Percentiles rank a stretch among this genome's conserved stretches.
Conservation (phyloP, 75 land plant genomes). For the Adiantum capillusveneris region DNA sequence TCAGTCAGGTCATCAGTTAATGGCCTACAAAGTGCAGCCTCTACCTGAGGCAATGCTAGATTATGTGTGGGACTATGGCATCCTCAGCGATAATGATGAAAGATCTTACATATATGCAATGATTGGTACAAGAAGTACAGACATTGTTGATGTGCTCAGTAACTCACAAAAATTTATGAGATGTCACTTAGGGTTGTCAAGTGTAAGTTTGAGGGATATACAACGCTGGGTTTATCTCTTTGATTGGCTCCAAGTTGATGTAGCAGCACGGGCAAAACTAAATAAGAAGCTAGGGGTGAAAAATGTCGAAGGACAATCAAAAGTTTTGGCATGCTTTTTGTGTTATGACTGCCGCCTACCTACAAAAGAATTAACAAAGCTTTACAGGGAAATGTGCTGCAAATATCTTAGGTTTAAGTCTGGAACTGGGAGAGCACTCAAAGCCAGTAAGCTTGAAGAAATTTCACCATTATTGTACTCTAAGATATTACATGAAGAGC, state of each 20-base stretch:
- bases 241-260: slow-evolving; percentile 9
- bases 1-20: neutral
- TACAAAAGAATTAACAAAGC: slow-evolving; percentile 5
- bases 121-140: slow-evolving; percentile 5
- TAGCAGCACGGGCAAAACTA: neutral
- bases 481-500: slow-evolving; percentile 8
- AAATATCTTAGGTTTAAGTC: too few species aligned
- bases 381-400: slow-evolving; percentile 9
- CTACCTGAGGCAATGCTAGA: slow-evolving; percentile 26
- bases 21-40: slow-evolving; percentile 23
- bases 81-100: slow-evolving; percentile 19
- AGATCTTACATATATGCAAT: slow-evolving; percentile 14
- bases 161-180: slow-evolving; percentile 18
- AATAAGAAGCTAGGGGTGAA: neutral
- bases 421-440: neutral
- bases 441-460: slow-evolving; percentile 3
- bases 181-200: slow-evolving; percentile 14
- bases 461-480: neutral
- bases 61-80: slow-evolving; percentile 26
- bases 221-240: slow-evolving; percentile 16
- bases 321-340: slow-evolving; percentile 18
- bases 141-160: slow-evolving; percentile 14
- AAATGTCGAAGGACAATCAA: neutral
- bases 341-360: slow-evolving; percentile 23
- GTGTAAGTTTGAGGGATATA: slow-evolving; percentile 22